Base-by-base conservation (phyloP, 176 grass and related monocot genomes). In the Dendrocalamus sinicus region DNA sequence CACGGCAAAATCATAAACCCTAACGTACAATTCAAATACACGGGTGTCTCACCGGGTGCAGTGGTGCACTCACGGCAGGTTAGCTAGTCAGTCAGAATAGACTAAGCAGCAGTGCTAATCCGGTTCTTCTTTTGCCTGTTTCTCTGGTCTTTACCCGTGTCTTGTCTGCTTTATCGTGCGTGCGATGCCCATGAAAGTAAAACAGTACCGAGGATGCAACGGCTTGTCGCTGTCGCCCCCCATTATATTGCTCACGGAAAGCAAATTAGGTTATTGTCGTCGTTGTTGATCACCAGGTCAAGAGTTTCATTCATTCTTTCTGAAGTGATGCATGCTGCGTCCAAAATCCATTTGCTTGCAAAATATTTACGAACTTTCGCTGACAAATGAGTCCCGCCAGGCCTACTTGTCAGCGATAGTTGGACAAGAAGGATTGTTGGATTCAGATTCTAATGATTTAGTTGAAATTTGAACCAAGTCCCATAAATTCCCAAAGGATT, bases 231-330 rank as follows among this genome's bases (percentile, higher is more conserved):
- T 40, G 10, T 84, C 45, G 72, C 69, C 65, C 65, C 19, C 47
- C 82, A 19, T 84, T 39, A 62, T 13, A 14, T 46, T 16, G 32
- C 30, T 67, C 59, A 77, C 47, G 50, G 83, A 77, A 32, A 58
- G 73, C 61, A 69, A 69, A 26, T 37, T 17, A 57, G 6, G 50
- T 24, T 72, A 64, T 54, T 14, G 35, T 10, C 22, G 19, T 1
- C 3, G 55, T 8, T 9, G 55, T 3, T 9, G 55, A n/a, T 58
- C 17, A 3, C 55, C 20, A n/a, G 20, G 20, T n/a, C 55, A 10
- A 4, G 7, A 58, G 55, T 9, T 9, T 3, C 55, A 4, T 4
- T n/a, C 55, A 4, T 58, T n/a, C 55, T 58, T n/a, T n/a, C 19
- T 9, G 1, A 58, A 57, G 54, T 9, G 19, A 58, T n/a, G 20